Evolutionary conservation across 176 grass and related monocot genomes (phyloP), one percentile per base, ranked within the genome.

Genomic region (Pharus latifolius): DNA sequence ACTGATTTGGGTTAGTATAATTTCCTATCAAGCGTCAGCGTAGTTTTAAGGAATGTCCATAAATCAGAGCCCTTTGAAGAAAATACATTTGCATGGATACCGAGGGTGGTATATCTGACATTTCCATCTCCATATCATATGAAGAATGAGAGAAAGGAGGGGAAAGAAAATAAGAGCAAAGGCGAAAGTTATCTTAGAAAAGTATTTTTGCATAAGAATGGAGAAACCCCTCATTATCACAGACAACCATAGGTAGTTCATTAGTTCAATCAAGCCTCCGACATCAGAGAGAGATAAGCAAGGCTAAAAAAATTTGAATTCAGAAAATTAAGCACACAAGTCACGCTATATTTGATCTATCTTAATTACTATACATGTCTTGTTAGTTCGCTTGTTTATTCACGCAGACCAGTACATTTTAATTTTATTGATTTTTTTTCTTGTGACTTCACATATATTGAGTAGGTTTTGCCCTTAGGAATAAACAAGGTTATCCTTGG

Each of bases 191-290:
- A 22, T 19, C 18, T 57, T 49, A 57, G 42, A 65, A 80, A 80
- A 63, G 5, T 49, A 52, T 34, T 52, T 45, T 51, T 51, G 5
- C 14, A 35, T 49, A 7, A 61, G 10, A 74, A 69, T 63, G 46
- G n/a, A 40, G 64, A 44, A 51, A 68, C 53, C 48, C 33, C 11
- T 62, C 62, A 10, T 75, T 45, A 69, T 80, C 76, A 56, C 56
- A 28, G 48, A 38, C 77, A 85, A 80, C 40, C 20, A 80, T 37
- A 20, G 71, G 77, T 80, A 43, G 77, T 63, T 85, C 70, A 10
- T 64, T 56, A 0, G 83, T 80, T 75, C 83, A 26, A 75, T 85
- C 83, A 80, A 66, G 16, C 63, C 31, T 49, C 63, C 70, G 77
- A 56, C 70, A 75, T 48, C 49, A 13, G 48, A 56, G 25, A 28